Evolutionary conservation across 164 flowering plant genomes (phyloP).

Genomic region (Chloranthus sessilifolius): DNA sequence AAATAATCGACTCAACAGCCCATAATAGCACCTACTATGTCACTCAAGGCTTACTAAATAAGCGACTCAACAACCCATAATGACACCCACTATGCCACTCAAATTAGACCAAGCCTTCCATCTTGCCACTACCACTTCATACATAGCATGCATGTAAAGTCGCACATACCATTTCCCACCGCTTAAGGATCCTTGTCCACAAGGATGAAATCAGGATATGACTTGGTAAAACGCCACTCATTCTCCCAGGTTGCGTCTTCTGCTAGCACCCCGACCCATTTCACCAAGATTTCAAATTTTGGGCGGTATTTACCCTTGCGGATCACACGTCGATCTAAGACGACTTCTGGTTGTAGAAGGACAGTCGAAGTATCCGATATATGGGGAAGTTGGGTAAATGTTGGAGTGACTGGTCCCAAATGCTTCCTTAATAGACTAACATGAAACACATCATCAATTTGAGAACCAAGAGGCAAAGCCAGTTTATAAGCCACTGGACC

Average conservation of each 20-base stretch:
- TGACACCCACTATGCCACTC: too few species aligned
- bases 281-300: neutral
- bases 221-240: too few species aligned
- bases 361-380: neutral
- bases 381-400: neutral
- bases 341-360: too few species aligned
- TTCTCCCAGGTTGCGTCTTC: too few species aligned
- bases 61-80: too few species aligned
- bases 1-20: too few species aligned
- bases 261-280: too few species aligned
- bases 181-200: constrained; percentile 6
- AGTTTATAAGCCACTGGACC: constrained; percentile 1
- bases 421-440: constrained; percentile 4
- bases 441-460: neutral
- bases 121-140: neutral
- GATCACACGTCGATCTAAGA: too few species aligned
- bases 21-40: neutral
- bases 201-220: constrained; percentile 4
- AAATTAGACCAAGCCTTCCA: neutral
- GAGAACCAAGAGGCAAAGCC: neutral
- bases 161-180: too few species aligned
- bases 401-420: neutral
- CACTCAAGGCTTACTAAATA: neutral
- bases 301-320: constrained; percentile 1
- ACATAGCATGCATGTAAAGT: neutral